These are phyloP conservation scores for Ceratocystis harringtonii DNA, from an alignment of 2,329 filamentous ascomycete genomes.

Conservation along the genomic window DNA sequence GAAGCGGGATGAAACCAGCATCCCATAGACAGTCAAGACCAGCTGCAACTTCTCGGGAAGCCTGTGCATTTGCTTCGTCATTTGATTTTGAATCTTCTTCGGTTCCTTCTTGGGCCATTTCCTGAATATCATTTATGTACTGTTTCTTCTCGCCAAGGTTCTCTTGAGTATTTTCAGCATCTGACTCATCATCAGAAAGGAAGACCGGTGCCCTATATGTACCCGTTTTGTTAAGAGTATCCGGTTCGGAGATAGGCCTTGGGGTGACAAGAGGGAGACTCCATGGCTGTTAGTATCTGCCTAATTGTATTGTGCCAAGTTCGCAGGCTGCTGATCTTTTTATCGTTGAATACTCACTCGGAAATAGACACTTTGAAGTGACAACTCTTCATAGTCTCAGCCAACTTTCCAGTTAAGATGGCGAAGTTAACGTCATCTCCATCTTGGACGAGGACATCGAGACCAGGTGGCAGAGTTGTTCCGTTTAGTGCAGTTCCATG, in stretches of 20 bases:
- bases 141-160: no score
- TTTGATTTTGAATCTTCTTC: neutral
- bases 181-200: slow-evolving; percentile 13
- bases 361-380: neutral
- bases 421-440: slow-evolving; percentile 12
- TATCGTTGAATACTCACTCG: neutral
- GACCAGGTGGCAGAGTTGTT: neutral
- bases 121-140: no score
- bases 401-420: slow-evolving; percentile 11
- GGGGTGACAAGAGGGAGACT: neutral
- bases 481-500: slow-evolving; percentile 17
- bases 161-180: neutral
- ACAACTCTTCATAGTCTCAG: neutral
- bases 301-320: no score
- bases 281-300: no score
- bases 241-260: neutral
- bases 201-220: slow-evolving; percentile 11
- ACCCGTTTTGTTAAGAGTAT: neutral
- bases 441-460: slow-evolving; percentile 7
- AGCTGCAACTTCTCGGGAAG: neutral
- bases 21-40: neutral
- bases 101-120: no score
- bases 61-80: neutral
- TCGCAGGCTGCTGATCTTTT: neutral
- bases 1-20: neutral